phyloP scores from a whole-genome alignment of 164 flowering plant genomes.

The Aristolochia fimbriata region DNA sequence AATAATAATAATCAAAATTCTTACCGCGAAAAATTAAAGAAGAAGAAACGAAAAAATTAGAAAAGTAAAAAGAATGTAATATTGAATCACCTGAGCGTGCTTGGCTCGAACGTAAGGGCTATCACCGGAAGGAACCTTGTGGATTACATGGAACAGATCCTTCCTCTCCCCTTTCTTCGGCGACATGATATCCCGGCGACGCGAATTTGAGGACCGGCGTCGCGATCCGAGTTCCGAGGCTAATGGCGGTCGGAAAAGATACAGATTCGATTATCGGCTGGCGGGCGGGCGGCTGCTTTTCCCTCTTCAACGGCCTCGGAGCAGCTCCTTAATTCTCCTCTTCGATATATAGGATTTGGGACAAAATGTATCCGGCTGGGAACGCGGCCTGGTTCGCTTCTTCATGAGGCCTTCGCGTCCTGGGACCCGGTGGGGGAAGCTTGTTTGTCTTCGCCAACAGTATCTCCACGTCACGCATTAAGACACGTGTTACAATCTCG shows the following conservation, averaged over 20 bases:
- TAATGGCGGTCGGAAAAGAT: background rate
- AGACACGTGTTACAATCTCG: too few relatives aligned
- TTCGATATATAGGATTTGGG: background rate
- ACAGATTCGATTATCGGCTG: background rate
- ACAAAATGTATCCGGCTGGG: slow-evolving; percentile 1
- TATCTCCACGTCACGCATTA: too few relatives aligned
- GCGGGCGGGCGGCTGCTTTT: too few relatives aligned
- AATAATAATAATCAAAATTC: too few relatives aligned
- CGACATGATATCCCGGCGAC: background rate
- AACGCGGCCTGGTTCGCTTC: slow-evolving; percentile 4
- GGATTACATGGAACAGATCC: slow-evolving; percentile 50
- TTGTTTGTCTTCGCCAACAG: too few relatives aligned
- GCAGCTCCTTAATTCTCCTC: too few relatives aligned
- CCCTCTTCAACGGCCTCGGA: too few relatives aligned
- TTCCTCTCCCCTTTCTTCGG: slow-evolving; percentile 13
- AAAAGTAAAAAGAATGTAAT: too few relatives aligned
- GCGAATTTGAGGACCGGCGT: too few relatives aligned
- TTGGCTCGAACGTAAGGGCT: slow-evolving; percentile 80
- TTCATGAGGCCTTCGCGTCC: too few relatives aligned
- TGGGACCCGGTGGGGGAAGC: too few relatives aligned
- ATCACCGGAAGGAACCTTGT: slow-evolving; percentile 78
- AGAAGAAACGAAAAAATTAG: background rate
- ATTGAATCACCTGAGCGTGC: slow-evolving; percentile 65
- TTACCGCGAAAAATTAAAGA: too few relatives aligned
- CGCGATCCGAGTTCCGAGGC: background rate